Conservation (phyloP, 768 basidiomycete genomes). For the Pulveroboletus sp. region DNA sequence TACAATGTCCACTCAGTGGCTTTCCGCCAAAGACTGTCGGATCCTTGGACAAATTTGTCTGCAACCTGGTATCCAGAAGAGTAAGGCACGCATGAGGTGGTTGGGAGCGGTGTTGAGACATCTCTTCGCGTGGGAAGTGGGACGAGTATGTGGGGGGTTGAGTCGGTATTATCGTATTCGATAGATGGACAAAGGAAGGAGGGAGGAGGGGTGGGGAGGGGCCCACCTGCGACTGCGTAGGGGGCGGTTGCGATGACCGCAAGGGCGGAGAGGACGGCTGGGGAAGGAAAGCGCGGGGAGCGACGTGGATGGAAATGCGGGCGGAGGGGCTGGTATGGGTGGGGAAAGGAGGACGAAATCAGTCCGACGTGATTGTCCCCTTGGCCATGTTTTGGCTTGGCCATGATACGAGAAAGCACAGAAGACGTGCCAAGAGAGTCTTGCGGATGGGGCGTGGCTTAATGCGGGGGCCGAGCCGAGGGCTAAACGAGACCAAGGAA, state of each 20-base stretch:
- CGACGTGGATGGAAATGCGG: constrained; percentile 1
- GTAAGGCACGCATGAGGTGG: constrained; percentile 1
- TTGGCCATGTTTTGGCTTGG: constrained; percentile 47
- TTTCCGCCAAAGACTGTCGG: constrained; percentile 56
- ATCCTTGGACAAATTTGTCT: constrained; percentile 47
- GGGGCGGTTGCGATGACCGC: constrained; percentile 50
- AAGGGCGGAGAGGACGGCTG: constrained; percentile 49
- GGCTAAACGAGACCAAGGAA: background rate
- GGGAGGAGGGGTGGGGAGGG: constrained; percentile 42
- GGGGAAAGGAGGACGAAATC: constrained; percentile 3
- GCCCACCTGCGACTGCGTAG: constrained; percentile 43
- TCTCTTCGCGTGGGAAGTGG: background rate
- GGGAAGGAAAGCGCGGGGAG: constrained; percentile 38
- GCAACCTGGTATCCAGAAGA: constrained; percentile 34
- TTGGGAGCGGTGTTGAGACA: constrained; percentile 8
- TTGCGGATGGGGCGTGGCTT: constrained; percentile 32
- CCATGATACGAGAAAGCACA: constrained; percentile 40
- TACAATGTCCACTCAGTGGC: constrained; percentile 55
- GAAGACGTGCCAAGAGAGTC: constrained; percentile 36
- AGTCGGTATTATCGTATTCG: constrained; percentile 15
- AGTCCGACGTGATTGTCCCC: constrained; percentile 21
- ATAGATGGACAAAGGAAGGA: constrained; percentile 58
- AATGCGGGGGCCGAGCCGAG: constrained; percentile 18
- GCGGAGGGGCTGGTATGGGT: background rate
- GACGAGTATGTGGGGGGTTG: background rate